Conservation (phyloP, 352 stramenopile genomes). For the Phytophthora brassicae region DNA sequence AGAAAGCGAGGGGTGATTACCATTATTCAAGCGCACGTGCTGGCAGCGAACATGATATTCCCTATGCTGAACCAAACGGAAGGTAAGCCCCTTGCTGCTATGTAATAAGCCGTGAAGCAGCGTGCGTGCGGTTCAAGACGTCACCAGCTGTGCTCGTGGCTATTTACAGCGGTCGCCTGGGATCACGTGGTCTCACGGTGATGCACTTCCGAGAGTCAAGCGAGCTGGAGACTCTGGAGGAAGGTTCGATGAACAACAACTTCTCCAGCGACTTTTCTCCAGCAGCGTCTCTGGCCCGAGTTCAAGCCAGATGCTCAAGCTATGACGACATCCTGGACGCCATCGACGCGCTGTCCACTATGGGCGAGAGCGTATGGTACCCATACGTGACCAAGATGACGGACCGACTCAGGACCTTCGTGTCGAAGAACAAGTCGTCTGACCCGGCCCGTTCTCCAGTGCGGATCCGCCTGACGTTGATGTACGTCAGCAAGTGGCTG, state of each 20-base stretch:
- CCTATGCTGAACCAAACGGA: background rate
- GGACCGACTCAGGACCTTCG: no score
- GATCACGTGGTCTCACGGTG: background rate
- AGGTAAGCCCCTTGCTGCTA: slow-evolving; percentile 13
- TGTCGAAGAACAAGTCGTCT: no score
- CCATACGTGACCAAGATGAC: background rate
- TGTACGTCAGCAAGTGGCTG: no score
- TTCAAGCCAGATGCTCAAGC: background rate
- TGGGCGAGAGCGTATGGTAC: slow-evolving; percentile 4
- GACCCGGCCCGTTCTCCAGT: no score
- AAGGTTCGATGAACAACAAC: slow-evolving; percentile 12
- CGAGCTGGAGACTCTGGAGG: slow-evolving; percentile 5
- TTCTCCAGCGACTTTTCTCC: slow-evolving; percentile 19
- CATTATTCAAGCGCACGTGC: slow-evolving; percentile 13
- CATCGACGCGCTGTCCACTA: background rate
- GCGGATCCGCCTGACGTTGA: no score
- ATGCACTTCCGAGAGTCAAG: slow-evolving; percentile 15
- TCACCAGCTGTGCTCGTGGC: slow-evolving; percentile 9
- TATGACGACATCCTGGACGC: slow-evolving; percentile 13
- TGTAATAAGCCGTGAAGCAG: no score
- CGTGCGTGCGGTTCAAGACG: slow-evolving; percentile 15
- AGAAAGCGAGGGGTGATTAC: slow-evolving; percentile 23
- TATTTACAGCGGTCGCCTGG: slow-evolving; percentile 10
- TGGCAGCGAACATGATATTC: slow-evolving; percentile 11
- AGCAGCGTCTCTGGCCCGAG: background rate